Percentiles rank a stretch among this genome's conserved stretches.
Conservation (phyloP, 306 rosid species). For the Dalbergia oliveri region DNA sequence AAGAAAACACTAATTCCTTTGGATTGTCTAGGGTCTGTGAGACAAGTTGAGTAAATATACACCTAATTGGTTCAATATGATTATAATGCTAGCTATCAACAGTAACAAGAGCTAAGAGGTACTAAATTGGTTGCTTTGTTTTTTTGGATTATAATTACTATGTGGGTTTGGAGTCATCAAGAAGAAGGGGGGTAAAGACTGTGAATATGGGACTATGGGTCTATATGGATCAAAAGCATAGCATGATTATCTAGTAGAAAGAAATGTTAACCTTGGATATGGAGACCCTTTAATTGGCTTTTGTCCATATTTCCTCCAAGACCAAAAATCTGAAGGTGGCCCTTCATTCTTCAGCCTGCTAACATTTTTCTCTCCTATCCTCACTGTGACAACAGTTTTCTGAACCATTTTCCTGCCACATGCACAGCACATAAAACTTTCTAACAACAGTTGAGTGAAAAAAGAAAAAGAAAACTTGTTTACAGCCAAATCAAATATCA, state of each 20-base stretch:
- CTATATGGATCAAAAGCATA: constrained; percentile 26
- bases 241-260: background rate
- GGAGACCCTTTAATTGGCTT: constrained; percentile 97
- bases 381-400: constrained; percentile 79
- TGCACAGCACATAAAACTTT: constrained; percentile 35
- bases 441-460: constrained; percentile 19
- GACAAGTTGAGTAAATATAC: background rate
- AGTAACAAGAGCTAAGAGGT: background rate
- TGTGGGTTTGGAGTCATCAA: constrained; percentile 11
- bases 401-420: constrained; percentile 69
- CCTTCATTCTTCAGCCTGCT: constrained; percentile 92
- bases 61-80: background rate
- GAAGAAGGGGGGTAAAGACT: constrained; percentile 5
- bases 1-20: background rate
- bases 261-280: constrained; percentile 76
- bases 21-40: background rate
- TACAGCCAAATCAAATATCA: constrained; percentile 16
- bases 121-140: background rate
- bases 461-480: background rate
- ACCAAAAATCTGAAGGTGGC: constrained; percentile 88
- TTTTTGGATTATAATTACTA: background rate
- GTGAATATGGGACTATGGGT: background rate
- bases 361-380: constrained; percentile 66
- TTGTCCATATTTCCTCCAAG: constrained; percentile 99
- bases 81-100: constrained; percentile 14